Base-by-base conservation (phyloP, 2,329 filamentous ascomycete species). In the Aspergillus puulaauensis region DNA sequence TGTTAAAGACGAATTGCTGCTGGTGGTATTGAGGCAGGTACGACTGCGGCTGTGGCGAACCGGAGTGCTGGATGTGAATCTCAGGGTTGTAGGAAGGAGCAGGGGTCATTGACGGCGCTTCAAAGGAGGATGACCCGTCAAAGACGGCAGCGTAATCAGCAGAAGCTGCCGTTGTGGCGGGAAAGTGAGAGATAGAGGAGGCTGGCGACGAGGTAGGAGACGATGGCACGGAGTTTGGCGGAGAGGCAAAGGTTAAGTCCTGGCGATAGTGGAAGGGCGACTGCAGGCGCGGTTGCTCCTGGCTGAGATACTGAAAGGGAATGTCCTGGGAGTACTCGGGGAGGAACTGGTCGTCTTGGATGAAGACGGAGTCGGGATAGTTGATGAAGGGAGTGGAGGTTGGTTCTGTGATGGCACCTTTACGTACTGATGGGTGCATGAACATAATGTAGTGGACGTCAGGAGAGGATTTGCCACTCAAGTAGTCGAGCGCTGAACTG, bases 391-490 rank as follows among this genome's bases (percentile, higher is more conserved):
- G 51, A 53, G 59, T 40, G 50, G 62, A 61, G 31, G 68, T 58
- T 62, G 72, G 70, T 68, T 73, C 73, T 60, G 68, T 74, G 72
- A 75, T 73, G 70, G 73, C 69, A 73, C 67, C 73, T 71, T 75
- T 75, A 74, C 73, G 73, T 75, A 64, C 60, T n/a, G 64, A 59
- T 58, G 73, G 70, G 66, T 73, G 67, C 67, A 73, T 70, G 68
- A 73, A 71, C 73, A 75, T 75, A 68, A 68, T 74, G 69, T 54
- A 50, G 17, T 66, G 54, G 64, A 68, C 63, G 66, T 68, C 54
- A 40, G 49, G 35, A 37, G 48, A 48, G 48, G 54, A 53, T 43
- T 60, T 57, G 63, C 63, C 61, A 58, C 62, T 61, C 59, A 64
- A 63, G 65, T 12, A 27, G 33, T 15, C 39, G 19, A 41, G 53